These are phyloP conservation scores for Trematosphaeria pertusa DNA, from an alignment of 2,329 filamentous ascomycete species.

Conservation along the genomic window DNA sequence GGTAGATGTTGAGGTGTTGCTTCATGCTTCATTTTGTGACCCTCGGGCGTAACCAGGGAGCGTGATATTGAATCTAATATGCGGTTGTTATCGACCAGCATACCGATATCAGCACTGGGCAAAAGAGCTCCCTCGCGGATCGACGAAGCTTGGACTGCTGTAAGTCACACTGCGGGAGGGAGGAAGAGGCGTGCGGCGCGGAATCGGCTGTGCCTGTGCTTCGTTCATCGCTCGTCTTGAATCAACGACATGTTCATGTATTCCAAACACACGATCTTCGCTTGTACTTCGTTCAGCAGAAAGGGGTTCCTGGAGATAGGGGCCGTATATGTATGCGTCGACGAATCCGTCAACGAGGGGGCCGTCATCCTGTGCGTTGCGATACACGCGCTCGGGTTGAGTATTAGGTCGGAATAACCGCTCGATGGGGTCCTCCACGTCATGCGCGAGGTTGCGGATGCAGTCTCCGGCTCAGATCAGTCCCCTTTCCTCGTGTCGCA, in stretches of 20 bases:
- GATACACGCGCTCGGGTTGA: conserved; percentile 23
- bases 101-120: conserved; percentile 25
- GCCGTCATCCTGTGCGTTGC: conserved; percentile 20
- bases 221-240: background rate
- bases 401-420: conserved; percentile 33
- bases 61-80: conserved; percentile 19
- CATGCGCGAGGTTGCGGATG: conserved; percentile 25
- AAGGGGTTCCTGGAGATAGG: conserved; percentile 23
- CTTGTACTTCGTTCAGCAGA: conserved; percentile 22
- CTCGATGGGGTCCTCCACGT: conserved; percentile 29
- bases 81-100: conserved; percentile 29
- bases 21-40: conserved; percentile 22
- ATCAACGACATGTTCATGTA: conserved; percentile 20
- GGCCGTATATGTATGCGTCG: conserved; percentile 22
- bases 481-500: conserved; percentile 7
- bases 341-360: conserved; percentile 22
- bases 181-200: conserved; percentile 27
- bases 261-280: conserved; percentile 23
- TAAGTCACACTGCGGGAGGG: conserved; percentile 28
- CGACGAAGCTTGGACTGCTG: conserved; percentile 37
- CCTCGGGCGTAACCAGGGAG: conserved; percentile 14
- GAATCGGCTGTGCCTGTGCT: conserved; percentile 13
- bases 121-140: conserved; percentile 29
- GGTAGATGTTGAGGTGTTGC: conserved; percentile 17
- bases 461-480: conserved; percentile 18